Base-by-base conservation (phyloP, 768 basidiomycete species). In the Psilocybe sp. region DNA sequence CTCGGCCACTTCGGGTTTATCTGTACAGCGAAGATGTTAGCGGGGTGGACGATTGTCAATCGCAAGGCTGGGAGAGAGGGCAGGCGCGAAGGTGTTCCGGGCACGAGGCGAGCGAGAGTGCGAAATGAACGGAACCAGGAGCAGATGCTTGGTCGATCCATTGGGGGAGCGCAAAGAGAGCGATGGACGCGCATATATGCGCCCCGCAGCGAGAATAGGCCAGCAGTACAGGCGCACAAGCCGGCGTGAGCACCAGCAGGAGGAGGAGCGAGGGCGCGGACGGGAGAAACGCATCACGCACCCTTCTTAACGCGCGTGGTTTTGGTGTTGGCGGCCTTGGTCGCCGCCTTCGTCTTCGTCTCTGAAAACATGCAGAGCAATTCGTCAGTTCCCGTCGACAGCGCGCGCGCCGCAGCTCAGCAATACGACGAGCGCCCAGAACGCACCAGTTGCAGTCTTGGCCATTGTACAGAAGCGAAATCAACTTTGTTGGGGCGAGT, bases 311-410 rank as follows among this genome's bases (percentile, higher is more conserved):
- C 53, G 45, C 56, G 58, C 37, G 63, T 64, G 7, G 73, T 66
- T 63, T 73, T 79, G 7, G 67, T 64, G 42, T 75, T 81, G 46
- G 78, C 77, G 3, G 71, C 61, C 59, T 78, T 80, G 7, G 80
- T 80, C n/a, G 82, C 80, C 1, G 75, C 57, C 67, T 82, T 83
- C 42, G 79, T 79, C 52, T 70, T 72, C 5, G 77, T 79, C 47
- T 65, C 82, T 81, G 13, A 40, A 50, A n/a, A n/a, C 54, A 51
- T 60, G 23, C 4, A 33, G 44, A 19, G 40, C 13, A 5, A 37
- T 18, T 5, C 32, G 14, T 3, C 15, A 12, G 12, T 15, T 14
- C 15, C 12, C 14, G 14, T 19, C 1, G 14, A 1, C 14, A 6
- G 13, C n/a, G 38, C 32, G 39, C 40, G 41, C 37, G 42, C n/a